phyloP scores from a whole-genome alignment of 2,329 filamentous ascomycete genomes.

The Fonsecaea pugnacius region DNA sequence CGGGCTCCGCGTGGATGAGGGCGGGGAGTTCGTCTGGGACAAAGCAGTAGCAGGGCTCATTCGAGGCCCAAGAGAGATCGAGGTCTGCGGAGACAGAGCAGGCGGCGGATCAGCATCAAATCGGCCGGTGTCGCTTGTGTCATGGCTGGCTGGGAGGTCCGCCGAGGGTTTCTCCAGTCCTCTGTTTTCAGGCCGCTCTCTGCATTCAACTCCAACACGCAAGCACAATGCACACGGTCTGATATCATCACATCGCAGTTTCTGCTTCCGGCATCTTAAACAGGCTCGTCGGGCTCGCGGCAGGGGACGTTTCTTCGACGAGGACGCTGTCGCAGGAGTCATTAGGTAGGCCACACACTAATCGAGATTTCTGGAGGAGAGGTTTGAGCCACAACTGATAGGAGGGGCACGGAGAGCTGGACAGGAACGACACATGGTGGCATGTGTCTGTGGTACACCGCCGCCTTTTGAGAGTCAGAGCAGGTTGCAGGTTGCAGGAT shows the following conservation, averaged over 20 bases:
- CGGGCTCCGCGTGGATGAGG: constrained; percentile 2
- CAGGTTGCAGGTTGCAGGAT: too few relatives aligned
- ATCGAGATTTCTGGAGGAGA: not conserved
- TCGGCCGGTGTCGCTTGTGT: not conserved
- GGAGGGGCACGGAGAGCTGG: not conserved
- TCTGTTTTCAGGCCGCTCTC: constrained; percentile 19
- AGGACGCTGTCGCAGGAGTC: constrained; percentile 1
- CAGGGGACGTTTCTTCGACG: constrained; percentile 24
- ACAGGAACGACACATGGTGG: not conserved
- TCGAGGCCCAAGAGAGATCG: not conserved
- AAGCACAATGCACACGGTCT: constrained; percentile 27
- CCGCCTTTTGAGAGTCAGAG: too few relatives aligned
- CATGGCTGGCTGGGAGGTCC: not conserved
- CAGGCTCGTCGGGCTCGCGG: constrained; percentile 30
- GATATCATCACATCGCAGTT: constrained; percentile 29
- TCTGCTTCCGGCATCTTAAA: constrained; percentile 28
- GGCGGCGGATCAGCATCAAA: not conserved
- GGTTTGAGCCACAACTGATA: not conserved
- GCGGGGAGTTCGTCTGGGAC: constrained; percentile 1
- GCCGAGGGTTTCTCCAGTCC: not conserved
- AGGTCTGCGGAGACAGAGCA: not conserved
- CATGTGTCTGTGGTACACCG: not conserved
- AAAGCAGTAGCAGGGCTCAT: not conserved
- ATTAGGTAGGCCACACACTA: not conserved
- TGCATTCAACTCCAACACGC: constrained; percentile 28